These are phyloP conservation scores for Alloteropsis angusta DNA, from an alignment of 202 grass and related monocot genomes.

Conservation along the genomic window DNA sequence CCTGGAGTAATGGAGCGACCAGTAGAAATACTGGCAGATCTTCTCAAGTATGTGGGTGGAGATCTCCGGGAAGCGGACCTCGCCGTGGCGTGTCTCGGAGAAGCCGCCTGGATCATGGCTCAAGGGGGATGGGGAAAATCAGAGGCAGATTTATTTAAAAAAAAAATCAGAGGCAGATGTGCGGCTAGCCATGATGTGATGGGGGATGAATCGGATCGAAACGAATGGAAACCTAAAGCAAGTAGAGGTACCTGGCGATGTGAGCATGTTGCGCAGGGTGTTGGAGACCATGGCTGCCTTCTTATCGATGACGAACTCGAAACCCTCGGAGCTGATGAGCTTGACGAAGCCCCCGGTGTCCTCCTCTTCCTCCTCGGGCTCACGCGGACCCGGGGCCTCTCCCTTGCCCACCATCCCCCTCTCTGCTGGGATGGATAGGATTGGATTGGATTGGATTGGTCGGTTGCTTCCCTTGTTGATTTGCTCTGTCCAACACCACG, in stretches of 20 bases:
- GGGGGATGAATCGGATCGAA: not conserved
- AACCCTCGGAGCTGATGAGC: conserved; percentile 92
- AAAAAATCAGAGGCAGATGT: not conserved
- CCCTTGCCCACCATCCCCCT: conserved; percentile 23
- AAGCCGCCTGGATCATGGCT: conserved; percentile 51
- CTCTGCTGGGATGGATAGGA: not conserved
- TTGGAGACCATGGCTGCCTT: conserved; percentile 93
- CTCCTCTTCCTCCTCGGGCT: not conserved
- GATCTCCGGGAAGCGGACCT: conserved; percentile 93
- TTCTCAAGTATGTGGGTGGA: conserved; percentile 67
- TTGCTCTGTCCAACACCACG: not conserved
- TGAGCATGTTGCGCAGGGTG: conserved; percentile 91
- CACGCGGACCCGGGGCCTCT: not conserved
- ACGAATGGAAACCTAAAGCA: not conserved
- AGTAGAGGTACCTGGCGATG: conserved; percentile 44
- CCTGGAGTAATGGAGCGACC: conserved; percentile 81
- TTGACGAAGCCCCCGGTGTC: conserved; percentile 55
- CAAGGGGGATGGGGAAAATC: not conserved
- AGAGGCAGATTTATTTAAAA: not conserved
- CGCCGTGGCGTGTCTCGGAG: conserved; percentile 62
- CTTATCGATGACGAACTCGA: conserved; percentile 92
- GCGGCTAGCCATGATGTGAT: not conserved
- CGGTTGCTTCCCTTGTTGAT: not conserved
- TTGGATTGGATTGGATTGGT: not conserved
- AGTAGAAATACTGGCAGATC: conserved; percentile 97